Base-by-base conservation (phyloP, 2,329 filamentous ascomycete genomes). In the Verticillium nonalfalfae region DNA sequence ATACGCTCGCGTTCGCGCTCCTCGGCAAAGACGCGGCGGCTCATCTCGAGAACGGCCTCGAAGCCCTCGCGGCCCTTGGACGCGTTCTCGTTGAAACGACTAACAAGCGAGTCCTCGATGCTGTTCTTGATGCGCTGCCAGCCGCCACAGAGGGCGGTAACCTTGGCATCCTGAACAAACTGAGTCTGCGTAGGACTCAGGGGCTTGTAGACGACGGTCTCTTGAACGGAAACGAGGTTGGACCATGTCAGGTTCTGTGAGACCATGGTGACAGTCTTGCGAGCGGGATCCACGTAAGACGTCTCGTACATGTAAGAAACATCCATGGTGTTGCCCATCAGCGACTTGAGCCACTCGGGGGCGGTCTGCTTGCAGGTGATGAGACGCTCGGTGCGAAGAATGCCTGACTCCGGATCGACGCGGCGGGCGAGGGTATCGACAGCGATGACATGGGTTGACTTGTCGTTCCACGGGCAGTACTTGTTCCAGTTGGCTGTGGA, bases 381-480 rank as follows among this genome's bases (percentile, higher is more conserved):
- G 67, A 87, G 79, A 54, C 84, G 83, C 69, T 86, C 84, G 34
- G 84, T 86, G 65, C 83, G 82, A 62, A 87, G 81, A 70, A 87
- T 84, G 67, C 84, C 84, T 13, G 84, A 86, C 26, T 72, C 73
- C 1, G 79, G 73, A 69, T 86, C 82, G 74, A 87, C 79, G 58
- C 68, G 67, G 56, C 95, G 90, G 59, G 87, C 89, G 69, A 99
- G 78, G 14, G 94, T 98, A 79, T 99, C 95, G 71, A 98, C 95
- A 67, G 92, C 93, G 67, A 96, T 87, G 67, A 99, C 95, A 76
- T 99, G 95, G 50, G 93, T 91, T n/a, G 91, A 93, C 79, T 97
- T 95, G 76, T 97, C 90, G 81, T 99, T 99, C 94, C 95, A 98
- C 21, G 94, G 94, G 71, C 92, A 96, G 79, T 99, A 99, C 77